Percentiles rank a stretch among this genome's conserved stretches.
These are phyloP conservation scores for Cryptosporidium parvum DNA, from an alignment of 169 alveolate species.

Conservation along the genomic window DNA sequence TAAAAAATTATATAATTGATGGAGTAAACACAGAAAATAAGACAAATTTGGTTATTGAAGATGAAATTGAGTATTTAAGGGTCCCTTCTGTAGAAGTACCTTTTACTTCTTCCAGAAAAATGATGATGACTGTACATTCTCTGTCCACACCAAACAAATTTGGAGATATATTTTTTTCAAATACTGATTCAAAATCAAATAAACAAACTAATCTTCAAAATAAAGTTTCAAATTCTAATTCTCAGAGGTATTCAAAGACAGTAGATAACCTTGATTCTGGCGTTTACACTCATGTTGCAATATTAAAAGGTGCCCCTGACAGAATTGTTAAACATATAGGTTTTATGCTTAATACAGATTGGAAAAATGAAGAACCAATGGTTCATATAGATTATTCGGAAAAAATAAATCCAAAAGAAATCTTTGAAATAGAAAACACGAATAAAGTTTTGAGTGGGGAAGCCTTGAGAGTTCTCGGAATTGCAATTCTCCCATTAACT, in stretches of 20 bases:
- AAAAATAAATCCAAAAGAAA: slow-evolving; percentile 38
- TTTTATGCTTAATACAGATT: slow-evolving; percentile 33
- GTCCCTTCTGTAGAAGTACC: slow-evolving; percentile 86
- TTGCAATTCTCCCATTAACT: slow-evolving; percentile 87
- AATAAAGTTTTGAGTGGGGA: slow-evolving; percentile 83
- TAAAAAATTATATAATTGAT: background rate
- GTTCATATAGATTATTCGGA: slow-evolving; percentile 33
- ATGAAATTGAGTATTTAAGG: slow-evolving; percentile 46
- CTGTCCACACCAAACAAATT: slow-evolving; percentile 79
- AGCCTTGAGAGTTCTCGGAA: slow-evolving; percentile 89
- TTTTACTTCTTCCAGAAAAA: slow-evolving; percentile 89
- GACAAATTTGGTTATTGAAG: background rate
- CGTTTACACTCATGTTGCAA: slow-evolving; percentile 87
- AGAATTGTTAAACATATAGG: slow-evolving; percentile 74
- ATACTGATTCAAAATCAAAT: background rate
- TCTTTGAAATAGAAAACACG: slow-evolving; percentile 63
- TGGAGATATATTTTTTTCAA: slow-evolving; percentile 77
- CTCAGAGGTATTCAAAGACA: slow-evolving; percentile 28
- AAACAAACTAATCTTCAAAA: slow-evolving; percentile 8
- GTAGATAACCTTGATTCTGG: slow-evolving; percentile 65
- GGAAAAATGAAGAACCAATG: slow-evolving; percentile 9
- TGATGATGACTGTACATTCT: slow-evolving; percentile 90
- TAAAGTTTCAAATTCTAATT: background rate
- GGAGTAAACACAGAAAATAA: background rate
- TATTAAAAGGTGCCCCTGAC: slow-evolving; percentile 93